Evolutionary conservation across 2,329 filamentous ascomycete genomes (phyloP).

Genomic region (Aureobasidium mangrovei): DNA sequence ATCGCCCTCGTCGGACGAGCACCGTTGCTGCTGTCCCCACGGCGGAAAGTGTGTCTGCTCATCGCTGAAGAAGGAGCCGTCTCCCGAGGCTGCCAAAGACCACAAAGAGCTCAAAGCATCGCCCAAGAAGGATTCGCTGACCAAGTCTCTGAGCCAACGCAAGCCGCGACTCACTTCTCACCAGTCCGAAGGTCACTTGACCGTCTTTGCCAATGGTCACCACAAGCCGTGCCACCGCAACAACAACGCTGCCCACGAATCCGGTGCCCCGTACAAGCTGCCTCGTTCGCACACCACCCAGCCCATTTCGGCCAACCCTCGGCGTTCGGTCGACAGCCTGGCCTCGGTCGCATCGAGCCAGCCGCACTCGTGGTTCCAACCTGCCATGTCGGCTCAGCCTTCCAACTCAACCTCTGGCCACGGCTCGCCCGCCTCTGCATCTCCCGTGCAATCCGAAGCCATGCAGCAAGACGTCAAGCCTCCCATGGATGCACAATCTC

Average conservation of each 20-base stretch:
- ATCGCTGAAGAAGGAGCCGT: slow-evolving; percentile 45
- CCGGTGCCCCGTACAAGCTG: slow-evolving; percentile 54
- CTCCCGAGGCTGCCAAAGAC: slow-evolving; percentile 18
- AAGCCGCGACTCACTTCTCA: slow-evolving; percentile 50
- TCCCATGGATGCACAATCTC: neutral
- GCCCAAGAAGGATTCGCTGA: slow-evolving; percentile 44
- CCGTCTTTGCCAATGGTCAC: slow-evolving; percentile 54
- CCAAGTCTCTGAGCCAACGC: slow-evolving; percentile 20
- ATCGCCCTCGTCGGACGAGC: slow-evolving; percentile 27
- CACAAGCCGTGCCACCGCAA: slow-evolving; percentile 57
- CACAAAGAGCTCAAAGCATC: slow-evolving; percentile 17
- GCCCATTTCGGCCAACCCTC: slow-evolving; percentile 36
- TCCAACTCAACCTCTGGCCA: slow-evolving; percentile 7
- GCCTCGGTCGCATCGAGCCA: slow-evolving; percentile 22
- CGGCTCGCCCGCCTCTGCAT: slow-evolving; percentile 7
- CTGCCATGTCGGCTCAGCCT: neutral
- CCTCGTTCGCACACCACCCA: slow-evolving; percentile 45
- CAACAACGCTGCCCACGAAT: slow-evolving; percentile 56
- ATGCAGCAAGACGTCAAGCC: slow-evolving; percentile 3
- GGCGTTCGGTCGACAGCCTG: slow-evolving; percentile 46
- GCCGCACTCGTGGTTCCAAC: slow-evolving; percentile 1
- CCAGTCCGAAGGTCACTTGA: slow-evolving; percentile 52
- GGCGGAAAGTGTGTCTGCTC: slow-evolving; percentile 54
- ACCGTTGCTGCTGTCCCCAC: slow-evolving; percentile 46
- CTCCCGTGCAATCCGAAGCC: neutral